These are phyloP conservation scores for Magnusiomyces suaveolens DNA, from an alignment of 1,139 yeast species.

Conservation along the genomic window DNA sequence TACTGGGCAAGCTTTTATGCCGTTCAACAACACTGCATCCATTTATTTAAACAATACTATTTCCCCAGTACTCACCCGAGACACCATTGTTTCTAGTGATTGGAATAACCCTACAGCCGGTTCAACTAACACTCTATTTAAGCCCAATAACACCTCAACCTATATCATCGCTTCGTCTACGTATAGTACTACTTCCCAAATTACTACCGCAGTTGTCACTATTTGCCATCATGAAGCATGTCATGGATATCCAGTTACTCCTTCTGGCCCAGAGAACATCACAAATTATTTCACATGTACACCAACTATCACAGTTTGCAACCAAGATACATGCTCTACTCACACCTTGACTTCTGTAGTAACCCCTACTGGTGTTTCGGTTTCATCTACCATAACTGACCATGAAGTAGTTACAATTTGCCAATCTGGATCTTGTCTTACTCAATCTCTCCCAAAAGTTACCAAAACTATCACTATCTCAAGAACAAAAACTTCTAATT, in stretches of 20 bases:
- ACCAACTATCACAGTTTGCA: neutral
- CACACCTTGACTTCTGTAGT: neutral
- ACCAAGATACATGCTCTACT: neutral
- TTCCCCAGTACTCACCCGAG: no score
- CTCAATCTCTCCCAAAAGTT: neutral
- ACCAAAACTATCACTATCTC: neutral
- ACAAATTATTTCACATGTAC: neutral
- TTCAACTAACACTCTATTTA: no score
- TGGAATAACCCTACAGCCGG: no score
- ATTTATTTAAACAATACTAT: no score
- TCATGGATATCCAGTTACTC: neutral
- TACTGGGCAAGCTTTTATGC: no score
- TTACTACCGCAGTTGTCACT: neutral
- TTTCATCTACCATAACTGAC: neutral
- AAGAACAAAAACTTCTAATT: neutral
- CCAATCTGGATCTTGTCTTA: neutral
- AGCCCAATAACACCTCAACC: no score
- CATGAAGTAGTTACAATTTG: neutral
- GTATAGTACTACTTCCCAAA: neutral
- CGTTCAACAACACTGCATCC: no score
- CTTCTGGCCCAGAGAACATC: neutral
- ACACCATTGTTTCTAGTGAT: no score
- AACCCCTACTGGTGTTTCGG: neutral
- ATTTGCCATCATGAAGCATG: neutral
- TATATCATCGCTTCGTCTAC: no score